Percentiles rank a stretch among this genome's conserved stretches.
phyloP scores from a whole-genome alignment of 2,329 filamentous ascomycete species.

The Harringtonia aguacate region DNA sequence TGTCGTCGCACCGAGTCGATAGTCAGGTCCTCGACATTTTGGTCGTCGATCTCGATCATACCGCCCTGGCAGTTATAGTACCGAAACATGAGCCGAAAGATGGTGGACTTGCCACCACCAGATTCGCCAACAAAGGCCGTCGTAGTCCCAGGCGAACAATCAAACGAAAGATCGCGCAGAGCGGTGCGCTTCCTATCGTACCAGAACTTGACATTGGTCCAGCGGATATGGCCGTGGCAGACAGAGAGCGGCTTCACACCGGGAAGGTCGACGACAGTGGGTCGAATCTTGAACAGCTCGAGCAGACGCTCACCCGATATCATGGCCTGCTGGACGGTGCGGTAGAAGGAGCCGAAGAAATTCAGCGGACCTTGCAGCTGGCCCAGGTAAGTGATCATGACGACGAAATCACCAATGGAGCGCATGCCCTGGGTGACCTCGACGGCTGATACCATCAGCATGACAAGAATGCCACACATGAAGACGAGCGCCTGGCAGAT shows the following conservation, averaged over 20 bases:
- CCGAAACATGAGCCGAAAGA: constrained; percentile 90
- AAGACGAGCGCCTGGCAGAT: constrained; percentile 73
- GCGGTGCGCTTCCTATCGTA: constrained; percentile 84
- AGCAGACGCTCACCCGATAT: constrained; percentile 93
- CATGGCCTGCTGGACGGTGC: constrained; percentile 91
- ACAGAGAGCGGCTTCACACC: constrained; percentile 49
- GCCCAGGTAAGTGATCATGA: constrained; percentile 64
- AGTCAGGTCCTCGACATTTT: constrained; percentile 73
- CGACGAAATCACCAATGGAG: constrained; percentile 60
- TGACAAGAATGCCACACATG: constrained; percentile 62
- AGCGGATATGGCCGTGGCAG: constrained; percentile 74
- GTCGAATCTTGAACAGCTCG: constrained; percentile 92
- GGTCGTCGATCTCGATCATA: constrained; percentile 72
- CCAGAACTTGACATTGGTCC: constrained; percentile 81
- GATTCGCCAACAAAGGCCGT: constrained; percentile 96
- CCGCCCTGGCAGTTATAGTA: constrained; percentile 85
- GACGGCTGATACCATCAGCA: constrained; percentile 64
- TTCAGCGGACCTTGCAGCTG: constrained; percentile 74
- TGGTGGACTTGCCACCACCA: constrained; percentile 90
- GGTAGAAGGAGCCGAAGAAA: constrained; percentile 90
- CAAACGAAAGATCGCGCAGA: constrained; percentile 72
- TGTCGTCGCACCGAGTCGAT: constrained; percentile 87
- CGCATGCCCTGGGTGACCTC: constrained; percentile 60
- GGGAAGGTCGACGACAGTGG: constrained; percentile 74
- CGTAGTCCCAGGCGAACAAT: constrained; percentile 79